Conservation (phyloP, 1,284 basidiomycete species). For the Ustilago loliicola region DNA sequence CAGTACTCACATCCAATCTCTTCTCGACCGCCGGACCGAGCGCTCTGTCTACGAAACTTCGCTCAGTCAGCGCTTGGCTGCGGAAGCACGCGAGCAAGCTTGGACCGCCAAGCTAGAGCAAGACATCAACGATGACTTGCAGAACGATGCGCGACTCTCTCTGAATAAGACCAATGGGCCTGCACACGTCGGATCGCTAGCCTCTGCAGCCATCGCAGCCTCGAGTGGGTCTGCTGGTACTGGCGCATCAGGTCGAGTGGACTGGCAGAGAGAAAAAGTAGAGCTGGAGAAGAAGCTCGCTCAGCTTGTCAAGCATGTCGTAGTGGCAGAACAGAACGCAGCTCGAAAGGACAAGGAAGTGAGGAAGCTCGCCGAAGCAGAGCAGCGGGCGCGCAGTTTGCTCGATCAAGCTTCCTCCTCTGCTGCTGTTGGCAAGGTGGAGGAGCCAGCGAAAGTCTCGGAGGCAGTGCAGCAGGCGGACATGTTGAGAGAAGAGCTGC, state of each 20-base stretch:
- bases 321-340: slow-evolving; percentile 30
- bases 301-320: slow-evolving; percentile 35
- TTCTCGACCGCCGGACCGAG: slow-evolving; percentile 45
- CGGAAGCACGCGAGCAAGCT: slow-evolving; percentile 24
- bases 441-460: neutral
- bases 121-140: slow-evolving; percentile 30
- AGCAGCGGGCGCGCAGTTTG: slow-evolving; percentile 23
- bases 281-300: slow-evolving; percentile 47
- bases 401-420: slow-evolving; percentile 29
- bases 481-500: slow-evolving; percentile 13
- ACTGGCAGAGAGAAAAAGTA: slow-evolving; percentile 46
- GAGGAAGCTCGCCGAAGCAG: slow-evolving; percentile 32
- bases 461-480: slow-evolving; percentile 21
- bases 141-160: slow-evolving; percentile 41
- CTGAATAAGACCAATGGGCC: slow-evolving; percentile 45
- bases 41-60: slow-evolving; percentile 28
- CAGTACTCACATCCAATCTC: slow-evolving; percentile 36
- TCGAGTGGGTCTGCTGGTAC: slow-evolving; percentile 18
- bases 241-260: slow-evolving; percentile 27
- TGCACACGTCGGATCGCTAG: slow-evolving; percentile 26
- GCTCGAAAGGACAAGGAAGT: slow-evolving; percentile 40
- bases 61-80: slow-evolving; percentile 15
- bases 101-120: slow-evolving; percentile 36
- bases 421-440: neutral
- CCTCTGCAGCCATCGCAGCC: slow-evolving; percentile 29